phyloP scores from a whole-genome alignment of 2,329 filamentous ascomycete genomes.

The Eurotiales sp. region DNA sequence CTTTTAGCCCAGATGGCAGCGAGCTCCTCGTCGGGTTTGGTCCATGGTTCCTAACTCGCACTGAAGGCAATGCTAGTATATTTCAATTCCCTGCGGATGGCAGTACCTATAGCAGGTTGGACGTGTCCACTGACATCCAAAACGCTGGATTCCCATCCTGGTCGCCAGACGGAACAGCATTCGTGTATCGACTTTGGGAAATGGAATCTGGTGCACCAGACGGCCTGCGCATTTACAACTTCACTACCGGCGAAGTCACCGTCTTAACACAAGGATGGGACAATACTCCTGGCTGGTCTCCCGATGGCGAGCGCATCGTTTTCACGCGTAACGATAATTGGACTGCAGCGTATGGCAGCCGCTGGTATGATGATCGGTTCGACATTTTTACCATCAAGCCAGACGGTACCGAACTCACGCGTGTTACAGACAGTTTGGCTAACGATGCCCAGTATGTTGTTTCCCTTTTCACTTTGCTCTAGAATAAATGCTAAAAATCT shows the following conservation, averaged over 20 bases:
- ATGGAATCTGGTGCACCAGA: not conserved
- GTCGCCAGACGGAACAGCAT: not conserved
- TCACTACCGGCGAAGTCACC: slow-evolving; percentile 27
- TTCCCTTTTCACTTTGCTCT: too few relatives aligned
- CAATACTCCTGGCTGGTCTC: slow-evolving; percentile 39
- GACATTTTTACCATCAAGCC: slow-evolving; percentile 42
- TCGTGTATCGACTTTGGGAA: not conserved
- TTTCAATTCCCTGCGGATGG: slow-evolving; percentile 13
- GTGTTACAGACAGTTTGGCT: too few relatives aligned
- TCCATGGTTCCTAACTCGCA: slow-evolving; percentile 38
- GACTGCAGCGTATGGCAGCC: slow-evolving; percentile 15
- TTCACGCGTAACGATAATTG: slow-evolving; percentile 35
- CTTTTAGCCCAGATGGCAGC: slow-evolving; percentile 36
- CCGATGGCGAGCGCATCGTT: slow-evolving; percentile 37
- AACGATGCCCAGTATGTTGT: too few relatives aligned
- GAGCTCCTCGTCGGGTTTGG: slow-evolving; percentile 40
- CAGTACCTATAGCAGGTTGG: not conserved
- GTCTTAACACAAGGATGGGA: slow-evolving; percentile 36
- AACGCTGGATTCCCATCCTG: not conserved
- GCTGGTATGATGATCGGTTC: slow-evolving; percentile 21
- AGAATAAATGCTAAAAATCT: not conserved
- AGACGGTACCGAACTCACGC: slow-evolving; percentile 36
- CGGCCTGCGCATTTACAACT: slow-evolving; percentile 11
- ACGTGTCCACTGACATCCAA: not conserved
- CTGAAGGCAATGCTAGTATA: slow-evolving; percentile 21